Percentiles rank a stretch among this genome's conserved stretches.
phyloP scores from a whole-genome alignment of 1,139 yeast species.

The Saccharomyces hybrid region DNA sequence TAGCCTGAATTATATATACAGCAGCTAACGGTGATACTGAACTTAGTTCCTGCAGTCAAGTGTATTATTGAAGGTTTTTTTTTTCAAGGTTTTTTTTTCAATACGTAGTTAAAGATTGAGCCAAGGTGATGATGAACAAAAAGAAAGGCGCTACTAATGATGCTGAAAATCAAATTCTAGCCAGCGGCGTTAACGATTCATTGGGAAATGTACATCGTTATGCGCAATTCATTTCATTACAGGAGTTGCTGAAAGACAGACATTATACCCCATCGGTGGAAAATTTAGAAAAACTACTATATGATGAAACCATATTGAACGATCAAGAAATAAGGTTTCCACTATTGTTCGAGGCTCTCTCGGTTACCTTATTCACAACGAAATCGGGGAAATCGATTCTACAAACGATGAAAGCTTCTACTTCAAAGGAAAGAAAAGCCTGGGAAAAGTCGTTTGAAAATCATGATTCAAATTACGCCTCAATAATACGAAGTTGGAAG shows the following conservation, averaged over 20 bases:
- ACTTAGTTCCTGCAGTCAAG: not conserved
- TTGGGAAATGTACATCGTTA: not conserved
- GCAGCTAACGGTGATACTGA: not conserved
- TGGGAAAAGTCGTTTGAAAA: not conserved
- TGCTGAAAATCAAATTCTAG: not conserved
- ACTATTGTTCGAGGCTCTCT: constrained; percentile 12
- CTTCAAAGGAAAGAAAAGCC: constrained; percentile 6
- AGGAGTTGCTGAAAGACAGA: constrained; percentile 11
- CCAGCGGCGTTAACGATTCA: not conserved
- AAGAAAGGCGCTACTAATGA: not conserved
- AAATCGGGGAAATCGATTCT: constrained; percentile 18
- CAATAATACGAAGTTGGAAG: not conserved
- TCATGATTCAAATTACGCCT: not conserved
- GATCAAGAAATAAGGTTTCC: not conserved
- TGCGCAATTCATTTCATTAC: constrained; percentile 1
- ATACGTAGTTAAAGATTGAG: not conserved
- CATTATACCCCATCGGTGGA: constrained; percentile 1
- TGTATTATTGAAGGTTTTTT: not conserved
- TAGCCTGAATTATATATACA: not conserved
- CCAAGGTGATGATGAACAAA: not conserved
- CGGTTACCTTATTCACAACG: constrained; percentile 21
- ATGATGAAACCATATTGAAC: not conserved
- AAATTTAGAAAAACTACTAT: not conserved
- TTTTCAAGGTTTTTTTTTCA: not conserved
- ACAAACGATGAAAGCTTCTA: not conserved